Conservation (phyloP, 352 stramenopile genomes). For the Pythium chondricola region DNA sequence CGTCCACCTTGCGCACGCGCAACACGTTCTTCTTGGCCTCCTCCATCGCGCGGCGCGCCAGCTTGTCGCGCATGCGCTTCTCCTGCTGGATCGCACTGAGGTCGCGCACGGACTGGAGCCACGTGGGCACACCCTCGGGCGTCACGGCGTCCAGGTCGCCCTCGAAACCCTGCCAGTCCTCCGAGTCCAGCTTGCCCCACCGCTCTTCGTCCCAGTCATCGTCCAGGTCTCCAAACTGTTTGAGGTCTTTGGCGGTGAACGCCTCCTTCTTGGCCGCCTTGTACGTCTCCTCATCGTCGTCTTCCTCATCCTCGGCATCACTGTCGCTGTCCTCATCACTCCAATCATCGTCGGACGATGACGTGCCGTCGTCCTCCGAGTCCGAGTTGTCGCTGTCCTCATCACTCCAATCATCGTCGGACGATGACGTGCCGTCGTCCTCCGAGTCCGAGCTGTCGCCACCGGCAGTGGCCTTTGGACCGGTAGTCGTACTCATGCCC, state of each 20-base stretch:
- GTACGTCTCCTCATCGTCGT: slow-evolving; percentile 19
- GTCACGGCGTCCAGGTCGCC: slow-evolving; percentile 73
- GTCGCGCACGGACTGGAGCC: slow-evolving; percentile 76
- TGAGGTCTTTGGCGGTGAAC: slow-evolving; percentile 34
- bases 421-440: too few relatives aligned
- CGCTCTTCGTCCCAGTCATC: slow-evolving; percentile 69
- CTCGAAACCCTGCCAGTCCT: slow-evolving; percentile 78
- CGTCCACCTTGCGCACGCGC: slow-evolving; percentile 65
- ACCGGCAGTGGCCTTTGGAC: slow-evolving; percentile 14
- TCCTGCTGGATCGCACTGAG: slow-evolving; percentile 57
- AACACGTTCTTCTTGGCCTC: slow-evolving; percentile 72
- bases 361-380: slow-evolving; percentile 11
- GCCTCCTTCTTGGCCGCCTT: slow-evolving; percentile 14
- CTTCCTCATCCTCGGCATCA: slow-evolving; percentile 25
- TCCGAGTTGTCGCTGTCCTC: slow-evolving; percentile 25
- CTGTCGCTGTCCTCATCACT: slow-evolving; percentile 21
- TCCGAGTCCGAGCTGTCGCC: slow-evolving; percentile 20
- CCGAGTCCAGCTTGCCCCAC: slow-evolving; percentile 54
- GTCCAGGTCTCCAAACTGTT: slow-evolving; percentile 15
- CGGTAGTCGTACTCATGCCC: too few relatives aligned
- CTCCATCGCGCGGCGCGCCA: slow-evolving; percentile 52
- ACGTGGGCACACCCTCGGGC: slow-evolving; percentile 68
- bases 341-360: slow-evolving; percentile 11
- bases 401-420: slow-evolving; percentile 15
- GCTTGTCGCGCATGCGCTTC: slow-evolving; percentile 61